Base-by-base conservation (phyloP, 2,329 filamentous ascomycete species). In the Pyricularia sp. region DNA sequence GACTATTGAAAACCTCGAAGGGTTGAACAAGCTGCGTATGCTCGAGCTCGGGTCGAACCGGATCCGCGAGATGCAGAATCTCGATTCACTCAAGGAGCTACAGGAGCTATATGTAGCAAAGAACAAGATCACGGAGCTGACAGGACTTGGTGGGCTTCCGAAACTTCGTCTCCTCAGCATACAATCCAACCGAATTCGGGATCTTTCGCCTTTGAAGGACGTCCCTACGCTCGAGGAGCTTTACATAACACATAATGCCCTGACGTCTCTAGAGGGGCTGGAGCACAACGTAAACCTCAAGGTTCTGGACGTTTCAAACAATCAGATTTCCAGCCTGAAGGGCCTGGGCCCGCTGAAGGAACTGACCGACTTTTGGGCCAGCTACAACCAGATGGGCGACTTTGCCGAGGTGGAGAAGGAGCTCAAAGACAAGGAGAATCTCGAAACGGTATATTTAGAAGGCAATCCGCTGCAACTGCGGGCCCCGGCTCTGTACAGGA, bases 371-470 rank as follows among this genome's bases (percentile, higher is more conserved):
- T 76, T 99, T 31, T 99, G 94, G 94, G 94, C 92, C 19, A 94
- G 90, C 70, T 92, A 93, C 75, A 97, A 96, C 76, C 81, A 89
- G 70, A 75, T 99, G 30, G 78, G 78, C 24, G 90, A 90, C 73
- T 96, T 97, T 71, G 80, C 81, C 59, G 93, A 97, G 72, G 84
- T 97, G 3, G 89, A 97, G 77, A 83, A 82, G 65, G 71, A 90
- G 70, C 77, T 99, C 68, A 82, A 78, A 64, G 89, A 94, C 72
- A 97, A 96, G 79, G 80, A 89, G 72, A 79, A 87, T 49, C 77
- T 97, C 70, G 86, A 88, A 66, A 97, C 94, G 1, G 93, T 99
- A 12, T 99, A 99, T 74, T 96, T 99, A 69, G 94, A 99, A 74
- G 93, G 92, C 1, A 97, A 96, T 71, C 93, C 93, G 30, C 75